phyloP scores from a whole-genome alignment of 169 alveolate genomes.

The Plasmodium adleri region DNA sequence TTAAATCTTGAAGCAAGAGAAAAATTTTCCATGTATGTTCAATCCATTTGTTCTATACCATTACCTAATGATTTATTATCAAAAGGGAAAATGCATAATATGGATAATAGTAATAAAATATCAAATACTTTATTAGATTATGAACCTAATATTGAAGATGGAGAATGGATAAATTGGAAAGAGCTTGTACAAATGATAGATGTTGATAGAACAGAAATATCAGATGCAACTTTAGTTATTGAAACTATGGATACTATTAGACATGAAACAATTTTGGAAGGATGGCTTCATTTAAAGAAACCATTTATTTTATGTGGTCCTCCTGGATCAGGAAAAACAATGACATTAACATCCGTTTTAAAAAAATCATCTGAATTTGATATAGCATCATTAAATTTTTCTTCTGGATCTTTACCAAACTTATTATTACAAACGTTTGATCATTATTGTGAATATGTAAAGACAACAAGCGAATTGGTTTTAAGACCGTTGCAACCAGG shows the following conservation, averaged over 20 bases:
- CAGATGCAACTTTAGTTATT: conserved; percentile 96
- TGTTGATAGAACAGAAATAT: conserved; percentile 87
- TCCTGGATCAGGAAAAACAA: conserved; percentile 98
- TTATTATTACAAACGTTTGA: conserved; percentile 94
- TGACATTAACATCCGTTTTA: conserved; percentile 97
- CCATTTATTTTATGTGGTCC: conserved; percentile 99
- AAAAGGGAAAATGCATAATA: conserved; percentile 5
- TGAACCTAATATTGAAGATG: conserved; percentile 94
- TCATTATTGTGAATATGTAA: conserved; percentile 96
- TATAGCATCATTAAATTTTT: conserved; percentile 96
- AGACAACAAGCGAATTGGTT: conserved; percentile 92
- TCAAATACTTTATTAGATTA: conserved; percentile 92
- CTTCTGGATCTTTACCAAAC: conserved; percentile 96
- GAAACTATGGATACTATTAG: conserved; percentile 97
- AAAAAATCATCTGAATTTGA: conserved; percentile 95
- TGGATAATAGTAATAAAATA: conserved; percentile 21
- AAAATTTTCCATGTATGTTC: conserved; percentile 87
- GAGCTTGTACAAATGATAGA: conserved; percentile 93
- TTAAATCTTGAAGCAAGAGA: conserved; percentile 90
- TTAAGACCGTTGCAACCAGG: conserved; percentile 95
- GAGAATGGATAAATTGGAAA: conserved; percentile 95
- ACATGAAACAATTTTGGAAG: conserved; percentile 95
- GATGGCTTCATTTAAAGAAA: conserved; percentile 95
- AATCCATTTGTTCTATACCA: conserved; percentile 80
- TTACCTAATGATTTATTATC: conserved; percentile 77